Percentiles rank a stretch among this genome's conserved stretches.
Conservation (phyloP, 2,329 filamentous ascomycete genomes). For the Neurospora crassa region DNA sequence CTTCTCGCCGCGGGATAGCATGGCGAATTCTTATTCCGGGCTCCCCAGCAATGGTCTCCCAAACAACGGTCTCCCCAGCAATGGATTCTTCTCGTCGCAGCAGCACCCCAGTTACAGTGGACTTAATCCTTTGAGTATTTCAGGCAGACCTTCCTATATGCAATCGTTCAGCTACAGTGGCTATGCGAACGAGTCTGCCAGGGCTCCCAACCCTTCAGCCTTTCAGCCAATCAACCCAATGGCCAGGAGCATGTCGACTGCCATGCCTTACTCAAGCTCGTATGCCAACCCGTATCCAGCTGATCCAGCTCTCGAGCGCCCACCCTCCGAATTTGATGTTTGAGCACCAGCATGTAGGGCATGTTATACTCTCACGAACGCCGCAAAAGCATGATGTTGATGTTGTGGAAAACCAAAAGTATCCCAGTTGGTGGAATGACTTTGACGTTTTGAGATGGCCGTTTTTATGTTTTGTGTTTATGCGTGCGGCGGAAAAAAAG, state of each 20-base stretch:
- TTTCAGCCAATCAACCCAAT: not conserved
- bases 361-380: not conserved
- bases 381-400: not conserved
- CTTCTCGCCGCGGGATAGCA: not conserved
- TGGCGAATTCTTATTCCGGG: not conserved
- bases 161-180: not conserved
- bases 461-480: not conserved
- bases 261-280: not conserved
- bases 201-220: not conserved
- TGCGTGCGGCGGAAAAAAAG: not conserved
- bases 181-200: not conserved
- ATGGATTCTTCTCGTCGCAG: not conserved
- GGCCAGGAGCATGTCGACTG: not conserved
- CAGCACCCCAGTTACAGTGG: not conserved
- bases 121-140: not conserved
- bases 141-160: not conserved
- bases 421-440: not conserved
- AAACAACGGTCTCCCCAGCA: not conserved
- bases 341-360: not conserved
- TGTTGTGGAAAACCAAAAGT: not conserved
- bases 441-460: not conserved
- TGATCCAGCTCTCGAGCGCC: not conserved
- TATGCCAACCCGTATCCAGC: not conserved
- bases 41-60: not conserved
- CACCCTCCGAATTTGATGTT: not conserved